A percentile compares a stretch with the other conserved stretches of the same genome.
These are phyloP conservation scores for Athelia sp. DNA, from an alignment of 1,284 basidiomycete genomes.

Conservation along the genomic window DNA sequence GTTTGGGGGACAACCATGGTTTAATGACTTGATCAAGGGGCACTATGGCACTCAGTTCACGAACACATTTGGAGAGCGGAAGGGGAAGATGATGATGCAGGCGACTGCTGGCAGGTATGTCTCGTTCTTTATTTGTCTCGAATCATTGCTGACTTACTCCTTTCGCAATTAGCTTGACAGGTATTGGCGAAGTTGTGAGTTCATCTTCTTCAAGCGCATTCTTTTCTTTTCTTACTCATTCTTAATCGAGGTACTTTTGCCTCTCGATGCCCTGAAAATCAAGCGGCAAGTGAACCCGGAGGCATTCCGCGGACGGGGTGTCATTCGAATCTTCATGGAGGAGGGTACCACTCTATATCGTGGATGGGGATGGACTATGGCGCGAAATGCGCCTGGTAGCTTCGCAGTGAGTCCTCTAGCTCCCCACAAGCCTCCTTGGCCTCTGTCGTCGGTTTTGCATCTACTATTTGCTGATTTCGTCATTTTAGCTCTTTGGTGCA, in stretches of 20 bases:
- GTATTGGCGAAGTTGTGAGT: slow-evolving; percentile 94
- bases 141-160: slow-evolving; percentile 2
- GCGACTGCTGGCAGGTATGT: slow-evolving; percentile 87
- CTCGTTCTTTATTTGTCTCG: neutral
- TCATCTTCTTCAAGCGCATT: neutral
- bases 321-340: slow-evolving; percentile 86
- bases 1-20: slow-evolving; percentile 98
- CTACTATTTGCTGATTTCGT: neutral
- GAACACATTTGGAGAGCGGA: slow-evolving; percentile 88
- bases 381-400: slow-evolving; percentile 92
- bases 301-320: slow-evolving; percentile 89
- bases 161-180: slow-evolving; percentile 63
- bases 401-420: slow-evolving; percentile 72
- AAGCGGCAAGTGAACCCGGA: slow-evolving; percentile 98
- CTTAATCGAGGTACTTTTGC: slow-evolving; percentile 70
- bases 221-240: slow-evolving; percentile 9
- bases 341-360: slow-evolving; percentile 92
- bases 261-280: slow-evolving; percentile 96
- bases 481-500: slow-evolving; percentile 86
- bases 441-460: neutral
- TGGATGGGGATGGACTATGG: slow-evolving; percentile 99
- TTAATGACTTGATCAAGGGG: slow-evolving; percentile 86
- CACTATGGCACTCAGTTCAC: slow-evolving; percentile 78
- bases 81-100: slow-evolving; percentile 94
- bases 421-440: neutral